Base-by-base conservation (phyloP, 805 yeast genomes). In the Saturnispora sekii region DNA sequence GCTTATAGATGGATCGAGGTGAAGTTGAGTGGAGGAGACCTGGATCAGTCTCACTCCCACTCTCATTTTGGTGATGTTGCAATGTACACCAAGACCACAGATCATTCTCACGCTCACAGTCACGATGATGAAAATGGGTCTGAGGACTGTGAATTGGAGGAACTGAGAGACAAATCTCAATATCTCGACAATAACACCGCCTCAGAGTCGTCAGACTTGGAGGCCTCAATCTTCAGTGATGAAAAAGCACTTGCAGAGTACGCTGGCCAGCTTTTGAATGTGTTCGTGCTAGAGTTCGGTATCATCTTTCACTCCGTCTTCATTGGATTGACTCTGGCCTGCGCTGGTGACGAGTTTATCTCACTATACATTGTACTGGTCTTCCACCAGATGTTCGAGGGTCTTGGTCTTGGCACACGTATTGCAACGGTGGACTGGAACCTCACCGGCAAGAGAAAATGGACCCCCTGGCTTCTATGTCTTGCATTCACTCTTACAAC, bases 381-480 rank as follows among this genome's bases (percentile, higher is more conserved):
- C 4, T 78, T 77, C 69, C 88, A 86, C 60, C 95, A 85, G 63
- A 69, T 79, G 68, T 85, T 85, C 57, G 95, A 85, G 65, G 95
- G 95, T 41, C 69, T 86, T 40, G 95, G 95, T 48, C 67, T 86
- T 51, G 95, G 95, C 18, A 73, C 90, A 8, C 75, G 95, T 61
- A 69, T 83, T 32, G 82, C 87, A 1, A 70, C 69, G 29, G 68
- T 76, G 1, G 59, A 62, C 32, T 70, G 74, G 74, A 60, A 57
- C 53, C 28, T 17, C 5, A 21, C 34, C 3, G 26, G 29, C 5
- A 28, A 17, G 18, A 21, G 29, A 8, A 65, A 69, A 50, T 64
- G 56, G 51, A 72, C 81, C 1, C 86, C 86, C 14, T 76, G 81
- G 76, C n/a, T 74, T 0, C 60, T 76, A 50, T 74, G 74, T n/a